Conservation (phyloP, 2,329 filamentous ascomycete species). For the Aspergillus sp. region DNA sequence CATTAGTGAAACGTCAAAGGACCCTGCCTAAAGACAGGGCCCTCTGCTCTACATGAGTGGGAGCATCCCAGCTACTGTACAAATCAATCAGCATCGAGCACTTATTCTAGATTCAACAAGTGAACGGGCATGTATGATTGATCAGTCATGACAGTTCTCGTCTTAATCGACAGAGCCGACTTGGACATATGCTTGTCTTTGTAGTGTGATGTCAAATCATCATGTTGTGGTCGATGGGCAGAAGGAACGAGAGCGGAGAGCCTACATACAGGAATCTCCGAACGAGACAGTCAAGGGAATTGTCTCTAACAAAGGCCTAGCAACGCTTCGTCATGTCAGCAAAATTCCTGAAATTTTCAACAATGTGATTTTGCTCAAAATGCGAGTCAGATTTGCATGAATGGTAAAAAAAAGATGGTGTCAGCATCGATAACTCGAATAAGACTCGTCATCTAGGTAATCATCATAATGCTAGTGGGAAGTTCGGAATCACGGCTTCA, state of each 20-base stretch:
- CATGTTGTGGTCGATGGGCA: conserved; percentile 52
- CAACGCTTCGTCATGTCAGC: conserved; percentile 18
- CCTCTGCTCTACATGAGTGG: not conserved
- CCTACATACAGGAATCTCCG: conserved; percentile 24
- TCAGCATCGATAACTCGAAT: conserved; percentile 64
- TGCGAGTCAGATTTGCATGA: conserved; percentile 57
- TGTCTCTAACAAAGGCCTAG: not conserved
- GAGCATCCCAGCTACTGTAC: conserved; percentile 15
- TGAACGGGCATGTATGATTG: conserved; percentile 27
- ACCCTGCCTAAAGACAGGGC: not conserved
- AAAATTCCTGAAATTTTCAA: conserved; percentile 1
- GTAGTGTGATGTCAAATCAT: conserved; percentile 74
- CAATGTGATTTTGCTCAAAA: conserved; percentile 10
- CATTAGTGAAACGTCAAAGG: not conserved
- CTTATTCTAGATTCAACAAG: conserved; percentile 16
- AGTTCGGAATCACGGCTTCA: not conserved
- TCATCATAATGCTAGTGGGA: conserved; percentile 44
- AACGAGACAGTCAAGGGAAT: not conserved
- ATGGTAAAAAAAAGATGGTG: conserved; percentile 56
- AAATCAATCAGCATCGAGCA: conserved; percentile 28
- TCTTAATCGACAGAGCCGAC: conserved; percentile 53
- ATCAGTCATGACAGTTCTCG: conserved; percentile 54
- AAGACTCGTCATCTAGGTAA: conserved; percentile 65
- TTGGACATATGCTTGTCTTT: conserved; percentile 99
- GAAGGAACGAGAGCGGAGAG: conserved; percentile 18